A percentile compares a stretch with the other conserved stretches of the same genome.
These are phyloP conservation scores for Trichophyton simii DNA, from an alignment of 2,329 filamentous ascomycete genomes.

Conservation along the genomic window DNA sequence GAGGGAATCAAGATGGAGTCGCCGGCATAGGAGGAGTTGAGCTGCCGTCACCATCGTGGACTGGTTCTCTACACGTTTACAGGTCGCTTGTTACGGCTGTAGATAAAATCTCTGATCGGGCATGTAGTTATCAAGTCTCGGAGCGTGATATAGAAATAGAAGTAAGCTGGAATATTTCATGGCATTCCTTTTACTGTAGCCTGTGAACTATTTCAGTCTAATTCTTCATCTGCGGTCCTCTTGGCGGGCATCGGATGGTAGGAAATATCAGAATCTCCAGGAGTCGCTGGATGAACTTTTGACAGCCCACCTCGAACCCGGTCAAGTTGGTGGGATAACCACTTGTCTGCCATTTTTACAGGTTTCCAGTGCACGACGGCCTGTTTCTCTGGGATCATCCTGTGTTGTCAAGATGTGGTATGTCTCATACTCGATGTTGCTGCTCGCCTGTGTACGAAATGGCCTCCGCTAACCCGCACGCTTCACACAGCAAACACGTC, in stretches of 20 bases:
- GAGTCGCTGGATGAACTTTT: neutral
- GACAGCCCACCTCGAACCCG: neutral
- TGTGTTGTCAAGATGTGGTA: conserved; percentile 5
- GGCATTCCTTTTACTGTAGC: no score
- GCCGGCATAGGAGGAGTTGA: neutral
- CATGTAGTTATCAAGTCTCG: no score
- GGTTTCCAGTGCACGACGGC: neutral
- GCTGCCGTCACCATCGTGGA: no score
- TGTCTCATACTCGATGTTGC: neutral
- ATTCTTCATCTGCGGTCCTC: neutral
- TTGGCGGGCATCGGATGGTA: neutral
- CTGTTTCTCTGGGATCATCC: neutral
- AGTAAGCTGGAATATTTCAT: no score
- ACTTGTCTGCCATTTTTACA: no score
- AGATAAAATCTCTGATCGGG: no score
- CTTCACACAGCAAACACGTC: conserved; percentile 68
- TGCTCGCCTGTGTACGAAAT: neutral
- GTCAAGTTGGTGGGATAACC: neutral
- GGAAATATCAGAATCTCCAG: neutral
- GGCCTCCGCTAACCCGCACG: neutral
- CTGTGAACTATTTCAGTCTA: no score
- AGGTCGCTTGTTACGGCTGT: no score
- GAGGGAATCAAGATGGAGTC: neutral
- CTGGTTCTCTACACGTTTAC: no score
- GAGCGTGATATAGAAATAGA: no score